Evolutionary conservation across 176 grass and related monocot species (phyloP).

Genomic region (Avena insularis): DNA sequence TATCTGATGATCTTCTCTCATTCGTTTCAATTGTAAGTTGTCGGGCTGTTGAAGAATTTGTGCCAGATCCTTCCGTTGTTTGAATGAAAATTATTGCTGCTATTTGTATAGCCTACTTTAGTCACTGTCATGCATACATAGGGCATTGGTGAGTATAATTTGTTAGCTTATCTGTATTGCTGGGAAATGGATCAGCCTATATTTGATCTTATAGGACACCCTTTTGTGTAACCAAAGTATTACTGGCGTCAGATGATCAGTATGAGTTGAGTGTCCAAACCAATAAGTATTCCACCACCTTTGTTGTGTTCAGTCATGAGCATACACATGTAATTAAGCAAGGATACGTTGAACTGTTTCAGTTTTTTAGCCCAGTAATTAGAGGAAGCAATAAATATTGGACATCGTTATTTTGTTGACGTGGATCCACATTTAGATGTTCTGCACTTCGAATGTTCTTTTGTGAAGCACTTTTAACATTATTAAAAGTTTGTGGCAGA

Average conservation of each 20-base stretch:
- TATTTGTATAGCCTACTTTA: neutral
- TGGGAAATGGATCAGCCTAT: neutral
- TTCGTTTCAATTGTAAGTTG: neutral
- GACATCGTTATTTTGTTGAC: neutral
- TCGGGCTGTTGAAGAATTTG: neutral
- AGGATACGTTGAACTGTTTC: neutral
- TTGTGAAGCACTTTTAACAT: neutral
- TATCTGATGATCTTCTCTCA: slow-evolving; percentile 31
- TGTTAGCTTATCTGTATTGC: neutral
- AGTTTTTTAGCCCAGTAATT: neutral
- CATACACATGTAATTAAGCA: neutral
- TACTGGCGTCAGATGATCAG: neutral
- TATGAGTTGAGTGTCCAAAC: neutral
- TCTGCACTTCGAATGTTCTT: neutral
- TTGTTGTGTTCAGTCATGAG: neutral
- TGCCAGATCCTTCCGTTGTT: neutral
- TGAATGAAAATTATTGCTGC: neutral
- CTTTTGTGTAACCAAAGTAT: neutral
- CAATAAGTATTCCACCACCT: neutral
- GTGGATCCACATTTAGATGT: neutral
- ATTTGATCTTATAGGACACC: neutral
- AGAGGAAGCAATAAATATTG: neutral
- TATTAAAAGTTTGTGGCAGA: neutral
- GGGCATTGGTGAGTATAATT: neutral
- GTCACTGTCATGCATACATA: neutral